Conservation (phyloP, 2,329 filamentous ascomycete species). For the Sporothrix globosa region DNA sequence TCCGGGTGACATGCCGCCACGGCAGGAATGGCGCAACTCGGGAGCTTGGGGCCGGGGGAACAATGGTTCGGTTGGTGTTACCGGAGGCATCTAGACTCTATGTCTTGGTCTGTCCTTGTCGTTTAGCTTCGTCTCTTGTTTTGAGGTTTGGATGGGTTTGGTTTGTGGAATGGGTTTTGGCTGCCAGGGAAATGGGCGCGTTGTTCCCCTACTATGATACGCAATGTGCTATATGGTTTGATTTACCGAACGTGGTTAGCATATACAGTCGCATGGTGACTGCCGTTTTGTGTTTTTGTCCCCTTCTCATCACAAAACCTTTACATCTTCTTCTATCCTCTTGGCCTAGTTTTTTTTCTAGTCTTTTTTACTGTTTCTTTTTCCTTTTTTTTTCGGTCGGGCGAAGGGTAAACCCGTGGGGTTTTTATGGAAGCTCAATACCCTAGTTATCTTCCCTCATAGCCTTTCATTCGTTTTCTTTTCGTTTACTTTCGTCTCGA, state of each 20-base stretch:
- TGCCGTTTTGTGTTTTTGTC: not conserved
- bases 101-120: not conserved
- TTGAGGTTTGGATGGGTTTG: not conserved
- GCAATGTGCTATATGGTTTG: not conserved
- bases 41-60: conserved; percentile 55
- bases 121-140: not conserved
- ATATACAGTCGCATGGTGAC: conserved; percentile 3
- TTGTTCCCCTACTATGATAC: not conserved
- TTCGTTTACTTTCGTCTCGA: not conserved
- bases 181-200: not conserved
- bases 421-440: conserved; percentile 24
- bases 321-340: not conserved
- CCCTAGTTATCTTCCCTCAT: conserved; percentile 1
- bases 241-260: too few relatives aligned
- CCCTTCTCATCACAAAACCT: not conserved
- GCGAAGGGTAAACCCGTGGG: conserved; percentile 1
- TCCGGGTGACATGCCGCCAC: conserved; percentile 41
- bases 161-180: not conserved
- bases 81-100: conserved; percentile 47
- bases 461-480: not conserved
- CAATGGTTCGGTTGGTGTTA: conserved; percentile 54
- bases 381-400: conserved; percentile 4
- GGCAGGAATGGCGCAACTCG: conserved; percentile 62
- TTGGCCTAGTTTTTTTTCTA: not conserved
- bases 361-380: not conserved